phyloP scores from a whole-genome alignment of 2,329 filamentous ascomycete species.

The Trichoderma sp. region DNA sequence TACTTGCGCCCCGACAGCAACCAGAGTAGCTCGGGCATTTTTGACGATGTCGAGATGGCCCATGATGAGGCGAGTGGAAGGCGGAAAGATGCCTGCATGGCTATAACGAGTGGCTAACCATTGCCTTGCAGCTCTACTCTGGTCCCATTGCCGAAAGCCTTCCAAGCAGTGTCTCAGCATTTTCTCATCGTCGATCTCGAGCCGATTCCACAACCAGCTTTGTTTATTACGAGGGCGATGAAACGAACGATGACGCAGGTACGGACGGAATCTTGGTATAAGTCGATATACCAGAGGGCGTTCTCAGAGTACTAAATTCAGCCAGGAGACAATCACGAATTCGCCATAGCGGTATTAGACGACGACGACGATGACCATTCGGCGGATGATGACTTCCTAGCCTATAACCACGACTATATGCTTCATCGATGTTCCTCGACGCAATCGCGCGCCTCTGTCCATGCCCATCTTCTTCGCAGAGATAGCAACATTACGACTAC shows the following conservation, averaged over 20 bases:
- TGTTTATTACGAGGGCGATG: constrained; percentile 68
- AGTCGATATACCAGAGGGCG: neutral
- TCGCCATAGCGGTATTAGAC: constrained; percentile 31
- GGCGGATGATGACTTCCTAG: constrained; percentile 40
- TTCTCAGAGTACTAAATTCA: constrained; percentile 18
- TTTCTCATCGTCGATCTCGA: constrained; percentile 76
- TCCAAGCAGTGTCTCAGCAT: constrained; percentile 90
- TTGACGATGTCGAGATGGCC: constrained; percentile 98
- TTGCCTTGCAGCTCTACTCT: constrained; percentile 64
- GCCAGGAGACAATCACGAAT: constrained; percentile 29
- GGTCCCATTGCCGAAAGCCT: constrained; percentile 93
- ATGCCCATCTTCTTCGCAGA: constrained; percentile 65
- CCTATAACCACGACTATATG: constrained; percentile 44
- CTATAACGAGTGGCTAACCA: constrained; percentile 19
- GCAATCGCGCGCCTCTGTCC: constrained; percentile 53
- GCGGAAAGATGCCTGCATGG: neutral
- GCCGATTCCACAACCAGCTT: constrained; percentile 87
- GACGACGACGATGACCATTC: constrained; percentile 41
- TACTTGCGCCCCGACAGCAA: constrained; percentile 67
- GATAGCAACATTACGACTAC: constrained; percentile 67
- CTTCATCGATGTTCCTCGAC: constrained; percentile 62
- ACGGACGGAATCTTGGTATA: neutral
- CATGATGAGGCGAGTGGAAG: constrained; percentile 71
- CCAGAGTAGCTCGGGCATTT: constrained; percentile 72
- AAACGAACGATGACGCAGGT: constrained; percentile 34